A percentile compares a stretch with the other conserved stretches of the same genome.
Evolutionary conservation across 345 rosid species (phyloP).

Genomic region (Gynandropsis gynandra): DNA sequence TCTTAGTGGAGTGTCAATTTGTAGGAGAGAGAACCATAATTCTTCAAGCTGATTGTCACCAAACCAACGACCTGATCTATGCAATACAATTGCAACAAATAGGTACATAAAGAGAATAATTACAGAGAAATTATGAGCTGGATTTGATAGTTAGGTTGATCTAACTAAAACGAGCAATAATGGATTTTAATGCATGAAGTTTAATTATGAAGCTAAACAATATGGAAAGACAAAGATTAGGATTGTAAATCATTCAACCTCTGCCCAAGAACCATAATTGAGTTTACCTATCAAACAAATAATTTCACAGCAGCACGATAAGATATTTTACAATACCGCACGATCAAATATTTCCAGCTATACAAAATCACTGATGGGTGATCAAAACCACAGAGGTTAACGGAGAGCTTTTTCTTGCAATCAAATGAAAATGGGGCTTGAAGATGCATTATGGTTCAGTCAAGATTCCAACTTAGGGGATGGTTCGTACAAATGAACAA

Average conservation of each 20-base stretch:
- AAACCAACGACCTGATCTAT: conserved; percentile 23
- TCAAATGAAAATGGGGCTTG: too few relatives aligned
- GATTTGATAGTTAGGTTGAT: conserved; percentile 20
- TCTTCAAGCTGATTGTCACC: conserved; percentile 6
- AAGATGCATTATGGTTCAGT: too few relatives aligned
- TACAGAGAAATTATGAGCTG: conserved; percentile 6
- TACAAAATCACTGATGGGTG: too few relatives aligned
- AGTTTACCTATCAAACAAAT: conserved; percentile 6
- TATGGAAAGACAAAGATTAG: conserved; percentile 6
- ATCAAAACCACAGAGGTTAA: too few relatives aligned
- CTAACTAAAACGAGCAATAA: conserved; percentile 24
- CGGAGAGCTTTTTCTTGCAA: too few relatives aligned
- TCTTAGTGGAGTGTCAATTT: conserved; percentile 15
- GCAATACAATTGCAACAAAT: conserved; percentile 10
- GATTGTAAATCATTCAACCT: conserved; percentile 15
- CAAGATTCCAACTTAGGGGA: too few relatives aligned
- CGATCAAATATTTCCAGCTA: too few relatives aligned
- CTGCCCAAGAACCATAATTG: conserved; percentile 15
- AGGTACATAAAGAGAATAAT: conserved; percentile 18
- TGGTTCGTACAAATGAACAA: too few relatives aligned
- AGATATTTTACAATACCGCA: too few relatives aligned
- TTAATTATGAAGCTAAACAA: conserved; percentile 27
- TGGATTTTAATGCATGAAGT: conserved; percentile 21
- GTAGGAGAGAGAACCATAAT: conserved; percentile 11
- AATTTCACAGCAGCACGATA: conserved; percentile 15